Percentiles rank a stretch among this genome's conserved stretches.
These are phyloP conservation scores for Solanum hybrid DNA, from an alignment of 305 asterid species.

Conservation along the genomic window DNA sequence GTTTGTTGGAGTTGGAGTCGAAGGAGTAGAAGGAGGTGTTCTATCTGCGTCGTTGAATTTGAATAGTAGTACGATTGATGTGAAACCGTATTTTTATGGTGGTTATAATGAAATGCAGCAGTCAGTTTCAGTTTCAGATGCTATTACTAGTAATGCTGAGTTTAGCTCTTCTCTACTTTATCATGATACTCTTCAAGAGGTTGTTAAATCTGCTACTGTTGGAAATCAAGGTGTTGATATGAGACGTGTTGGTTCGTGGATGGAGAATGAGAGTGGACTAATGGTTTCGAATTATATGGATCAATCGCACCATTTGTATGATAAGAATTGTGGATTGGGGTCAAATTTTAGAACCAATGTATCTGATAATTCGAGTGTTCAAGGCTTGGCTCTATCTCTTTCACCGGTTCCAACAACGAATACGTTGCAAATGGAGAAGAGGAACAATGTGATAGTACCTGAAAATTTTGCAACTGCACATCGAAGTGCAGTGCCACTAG, in stretches of 20 bases:
- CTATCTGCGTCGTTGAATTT: conserved; percentile 19
- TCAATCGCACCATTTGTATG: neutral
- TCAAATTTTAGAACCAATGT: neutral
- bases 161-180: conserved; percentile 9
- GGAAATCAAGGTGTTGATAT: conserved; percentile 11
- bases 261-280: conserved; percentile 19
- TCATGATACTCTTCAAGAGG: conserved; percentile 36
- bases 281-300: conserved; percentile 24
- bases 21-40: conserved; percentile 10
- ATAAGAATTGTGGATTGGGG: conserved; percentile 12
- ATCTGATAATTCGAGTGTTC: conserved; percentile 24
- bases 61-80: conserved; percentile 1
- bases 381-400: conserved; percentile 53
- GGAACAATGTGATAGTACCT: neutral
- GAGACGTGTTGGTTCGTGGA: conserved; percentile 15
- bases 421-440: neutral
- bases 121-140: neutral
- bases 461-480: conserved; percentile 18
- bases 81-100: conserved; percentile 14
- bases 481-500: conserved; percentile 53
- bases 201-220: conserved; percentile 23
- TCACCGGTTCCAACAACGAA: conserved; percentile 39
- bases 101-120: conserved; percentile 17
- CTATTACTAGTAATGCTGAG: conserved; percentile 12
- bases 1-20: conserved; percentile 15